Conservation (phyloP, 495 filamentous ascomycete genomes). For the Aspergillus ostianus region DNA sequence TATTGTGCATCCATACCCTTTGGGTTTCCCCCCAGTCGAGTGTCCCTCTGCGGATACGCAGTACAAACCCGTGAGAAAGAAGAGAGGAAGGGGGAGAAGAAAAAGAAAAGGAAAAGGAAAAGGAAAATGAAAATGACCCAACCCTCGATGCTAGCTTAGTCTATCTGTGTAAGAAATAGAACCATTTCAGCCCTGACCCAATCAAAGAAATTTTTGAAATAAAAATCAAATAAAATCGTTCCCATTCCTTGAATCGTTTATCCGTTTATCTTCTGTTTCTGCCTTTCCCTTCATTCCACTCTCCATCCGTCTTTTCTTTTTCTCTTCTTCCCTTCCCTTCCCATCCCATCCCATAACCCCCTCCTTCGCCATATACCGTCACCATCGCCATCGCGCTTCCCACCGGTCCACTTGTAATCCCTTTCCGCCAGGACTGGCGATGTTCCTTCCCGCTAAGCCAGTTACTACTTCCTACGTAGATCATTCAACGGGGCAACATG, state of each 20-base stretch:
- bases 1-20: slow-evolving; percentile 14
- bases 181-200: neutral
- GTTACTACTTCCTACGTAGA: slow-evolving; percentile 20
- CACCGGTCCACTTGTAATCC: slow-evolving; percentile 25
- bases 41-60: neutral
- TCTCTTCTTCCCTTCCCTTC: slow-evolving; percentile 1
- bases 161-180: neutral
- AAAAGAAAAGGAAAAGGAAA: neutral
- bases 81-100: neutral
- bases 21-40: neutral
- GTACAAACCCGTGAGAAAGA: neutral
- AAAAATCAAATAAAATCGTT: neutral
- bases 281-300: neutral
- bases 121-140: neutral
- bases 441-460: slow-evolving; percentile 18
- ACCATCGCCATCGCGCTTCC: slow-evolving; percentile 20
- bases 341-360: too few species aligned
- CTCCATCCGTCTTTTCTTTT: neutral
- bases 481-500: slow-evolving; percentile 17
- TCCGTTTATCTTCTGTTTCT: neutral
- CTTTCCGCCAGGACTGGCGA: slow-evolving; percentile 16
- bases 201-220: neutral
- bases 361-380: neutral
- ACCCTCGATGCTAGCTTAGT: neutral
- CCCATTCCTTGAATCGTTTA: neutral